These are phyloP conservation scores for Xanthoconium stramineum DNA, from an alignment of 768 basidiomycete genomes.

Conservation along the genomic window DNA sequence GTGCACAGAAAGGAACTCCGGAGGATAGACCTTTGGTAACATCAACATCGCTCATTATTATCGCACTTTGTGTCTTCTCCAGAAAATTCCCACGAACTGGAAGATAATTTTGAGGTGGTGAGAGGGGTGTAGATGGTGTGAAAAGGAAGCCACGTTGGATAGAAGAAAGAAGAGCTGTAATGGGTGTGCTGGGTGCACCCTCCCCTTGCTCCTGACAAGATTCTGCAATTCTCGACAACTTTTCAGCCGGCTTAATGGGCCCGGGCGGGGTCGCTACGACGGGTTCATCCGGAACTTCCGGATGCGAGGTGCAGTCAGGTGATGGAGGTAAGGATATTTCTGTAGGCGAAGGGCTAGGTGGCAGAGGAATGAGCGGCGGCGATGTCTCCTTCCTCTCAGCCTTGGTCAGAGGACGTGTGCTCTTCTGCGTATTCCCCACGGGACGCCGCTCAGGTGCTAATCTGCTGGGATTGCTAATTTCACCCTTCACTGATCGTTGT, in stretches of 20 bases:
- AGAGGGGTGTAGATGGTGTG: conserved; percentile 59
- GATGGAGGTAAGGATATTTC: conserved; percentile 23
- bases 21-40: neutral
- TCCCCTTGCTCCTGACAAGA: conserved; percentile 1
- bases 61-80: conserved; percentile 8
- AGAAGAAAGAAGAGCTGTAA: conserved; percentile 56
- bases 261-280: neutral
- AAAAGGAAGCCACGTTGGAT: conserved; percentile 70
- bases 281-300: conserved; percentile 3
- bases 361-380: conserved; percentile 18
- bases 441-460: conserved; percentile 9
- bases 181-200: conserved; percentile 50
- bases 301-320: conserved; percentile 7
- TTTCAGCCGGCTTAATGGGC: neutral
- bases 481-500: conserved; percentile 11
- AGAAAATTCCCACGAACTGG: neutral
- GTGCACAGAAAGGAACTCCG: conserved; percentile 6
- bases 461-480: neutral
- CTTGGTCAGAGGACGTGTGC: conserved; percentile 12
- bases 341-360: conserved; percentile 21
- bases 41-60: neutral
- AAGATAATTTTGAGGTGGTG: conserved; percentile 50
- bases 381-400: conserved; percentile 11
- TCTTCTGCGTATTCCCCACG: conserved; percentile 4
- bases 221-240: neutral